Evolutionary conservation across 345 rosid genomes (phyloP), one percentile per base, ranked within the genome.

Genomic region (Capsella bursapastoris): DNA sequence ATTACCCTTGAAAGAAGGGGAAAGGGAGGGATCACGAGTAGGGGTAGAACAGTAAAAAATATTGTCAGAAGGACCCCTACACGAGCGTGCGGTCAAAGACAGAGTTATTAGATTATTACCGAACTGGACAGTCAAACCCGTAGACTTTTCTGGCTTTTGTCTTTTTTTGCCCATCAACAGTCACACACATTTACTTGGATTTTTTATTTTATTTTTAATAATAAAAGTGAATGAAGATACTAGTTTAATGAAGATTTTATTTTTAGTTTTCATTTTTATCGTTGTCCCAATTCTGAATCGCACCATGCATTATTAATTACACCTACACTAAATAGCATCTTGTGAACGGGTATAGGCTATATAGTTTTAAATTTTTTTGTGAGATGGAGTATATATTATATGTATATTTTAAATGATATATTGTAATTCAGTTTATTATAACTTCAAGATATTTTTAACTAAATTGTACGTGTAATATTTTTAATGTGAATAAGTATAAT

Each of bases 11-110:
- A 22, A 8, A 2, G 15, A 28, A 8, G 11, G 2, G 40, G 4
- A 29, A 31, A 37, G 38, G 15, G 57, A 15, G 45, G 57, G 32
- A 13, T 48, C 58, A 71, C 32, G 57, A 77, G 81, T 63, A 71
- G 72, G 81, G 81, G 68, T 41, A 71, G 57, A 65, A 77, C 63
- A 71, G 72, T 58, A 55, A 65, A 64, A 49, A 18, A 1, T 22
- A 22, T 22, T 40, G 77, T 57, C 72, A 77, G 76, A 64, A 56
- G 80, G 80, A 64, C 37, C 65, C 80, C 59, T 76, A 63, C 72
- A 77, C 62, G 73, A 77, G 72, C 81, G 72, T 77, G 76, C 76
- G 81, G 81, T 77, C 81, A 77, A 77, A 77, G 81, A 71, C 77
- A 77, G 68, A 77, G 72, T 71, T 65, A 71, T 77, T 77, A 64